These are phyloP conservation scores for Inonotus hispidus DNA, from an alignment of 1,284 basidiomycete genomes.

Conservation along the genomic window DNA sequence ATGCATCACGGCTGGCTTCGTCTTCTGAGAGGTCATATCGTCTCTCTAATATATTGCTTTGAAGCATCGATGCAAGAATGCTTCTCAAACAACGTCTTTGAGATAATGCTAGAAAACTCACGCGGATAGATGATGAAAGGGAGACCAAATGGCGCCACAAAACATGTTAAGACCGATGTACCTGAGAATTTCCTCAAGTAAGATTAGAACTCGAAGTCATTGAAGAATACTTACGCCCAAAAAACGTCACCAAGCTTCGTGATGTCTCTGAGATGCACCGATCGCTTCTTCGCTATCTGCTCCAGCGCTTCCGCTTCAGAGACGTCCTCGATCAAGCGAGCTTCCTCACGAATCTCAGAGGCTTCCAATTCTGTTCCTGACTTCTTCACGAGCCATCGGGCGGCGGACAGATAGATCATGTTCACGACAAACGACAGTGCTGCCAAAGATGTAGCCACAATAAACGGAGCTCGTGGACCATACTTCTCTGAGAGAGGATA, in stretches of 20 bases:
- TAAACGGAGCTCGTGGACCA: constrained; percentile 69
- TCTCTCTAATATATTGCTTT: constrained; percentile 70
- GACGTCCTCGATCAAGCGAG: constrained; percentile 37
- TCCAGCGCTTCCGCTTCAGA: constrained; percentile 60
- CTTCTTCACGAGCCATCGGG: constrained; percentile 56
- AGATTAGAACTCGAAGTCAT: background rate
- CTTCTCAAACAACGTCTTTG: background rate
- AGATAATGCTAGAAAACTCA: constrained; percentile 30
- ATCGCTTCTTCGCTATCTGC: constrained; percentile 58
- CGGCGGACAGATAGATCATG: constrained; percentile 56
- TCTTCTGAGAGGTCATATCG: constrained; percentile 59
- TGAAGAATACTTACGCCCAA: constrained; percentile 57
- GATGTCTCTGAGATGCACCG: constrained; percentile 54
- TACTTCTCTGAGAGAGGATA: constrained; percentile 69
- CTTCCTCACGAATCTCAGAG: constrained; percentile 53
- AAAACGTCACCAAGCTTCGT: constrained; percentile 71
- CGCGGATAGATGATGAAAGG: constrained; percentile 74
- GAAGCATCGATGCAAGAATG: background rate
- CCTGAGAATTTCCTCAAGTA: constrained; percentile 29
- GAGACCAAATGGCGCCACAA: constrained; percentile 75
- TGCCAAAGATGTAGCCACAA: constrained; percentile 59
- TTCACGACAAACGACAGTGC: constrained; percentile 63
- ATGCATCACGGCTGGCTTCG: constrained; percentile 58
- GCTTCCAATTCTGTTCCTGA: constrained; percentile 59
- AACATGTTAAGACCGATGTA: constrained; percentile 68